phyloP scores from a whole-genome alignment of 2,329 filamentous ascomycete genomes.

The Calonectria crousiana region DNA sequence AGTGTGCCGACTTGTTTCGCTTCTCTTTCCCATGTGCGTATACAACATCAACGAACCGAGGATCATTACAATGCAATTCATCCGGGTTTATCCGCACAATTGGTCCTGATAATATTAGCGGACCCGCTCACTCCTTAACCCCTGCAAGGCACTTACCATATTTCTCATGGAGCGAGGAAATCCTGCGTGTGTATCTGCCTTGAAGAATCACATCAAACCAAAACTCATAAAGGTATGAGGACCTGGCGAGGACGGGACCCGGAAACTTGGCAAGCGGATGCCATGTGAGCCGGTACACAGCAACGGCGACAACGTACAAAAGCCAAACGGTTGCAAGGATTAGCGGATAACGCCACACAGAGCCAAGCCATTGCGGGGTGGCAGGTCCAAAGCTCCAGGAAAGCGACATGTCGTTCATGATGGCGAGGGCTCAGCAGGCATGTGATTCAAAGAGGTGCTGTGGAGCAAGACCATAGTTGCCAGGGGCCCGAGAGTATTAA shows the following conservation, averaged over 20 bases:
- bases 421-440: background rate
- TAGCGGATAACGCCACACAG: background rate
- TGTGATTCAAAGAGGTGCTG: background rate
- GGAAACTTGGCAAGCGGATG: slow-evolving; percentile 23
- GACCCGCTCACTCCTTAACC: background rate
- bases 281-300: background rate
- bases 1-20: slow-evolving; percentile 4
- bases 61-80: slow-evolving; percentile 22
- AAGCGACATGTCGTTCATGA: background rate
- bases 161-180: slow-evolving; percentile 21
- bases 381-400: background rate
- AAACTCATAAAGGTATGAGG: slow-evolving; percentile 31
- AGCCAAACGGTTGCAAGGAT: background rate
- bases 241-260: slow-evolving; percentile 22
- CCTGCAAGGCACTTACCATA: slow-evolving; percentile 15
- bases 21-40: slow-evolving; percentile 16
- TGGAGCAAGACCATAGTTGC: background rate
- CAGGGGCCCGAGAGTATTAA: background rate
- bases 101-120: slow-evolving; percentile 15
- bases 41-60: slow-evolving; percentile 16
- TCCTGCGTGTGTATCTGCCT: slow-evolving; percentile 27
- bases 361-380: background rate
- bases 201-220: slow-evolving; percentile 30
- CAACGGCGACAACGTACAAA: background rate
- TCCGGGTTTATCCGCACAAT: slow-evolving; percentile 27